Conservation (phyloP, 139 green algal species). For the Astrephomene gubernaculifera region DNA sequence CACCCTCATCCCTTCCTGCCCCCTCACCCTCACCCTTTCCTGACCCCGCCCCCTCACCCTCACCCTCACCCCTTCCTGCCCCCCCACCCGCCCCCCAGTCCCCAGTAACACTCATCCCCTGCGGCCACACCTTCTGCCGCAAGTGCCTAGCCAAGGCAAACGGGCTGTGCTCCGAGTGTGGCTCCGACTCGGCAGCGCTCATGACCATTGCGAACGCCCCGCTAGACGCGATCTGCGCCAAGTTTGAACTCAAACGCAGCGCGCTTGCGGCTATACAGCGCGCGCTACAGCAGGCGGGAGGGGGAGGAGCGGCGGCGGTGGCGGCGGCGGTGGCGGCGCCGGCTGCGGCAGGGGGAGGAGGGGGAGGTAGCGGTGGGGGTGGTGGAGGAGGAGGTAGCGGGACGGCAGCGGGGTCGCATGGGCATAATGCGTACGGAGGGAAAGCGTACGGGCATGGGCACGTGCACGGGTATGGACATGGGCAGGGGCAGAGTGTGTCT, state of each 20-base stretch:
- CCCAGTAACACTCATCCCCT: constrained; percentile 46
- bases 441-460: no score
- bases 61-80: neutral
- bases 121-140: constrained; percentile 55
- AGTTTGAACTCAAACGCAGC: constrained; percentile 48
- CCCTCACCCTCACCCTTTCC: no score
- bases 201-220: constrained; percentile 31
- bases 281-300: constrained; percentile 31
- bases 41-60: no score
- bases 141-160: constrained; percentile 38
- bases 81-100: neutral
- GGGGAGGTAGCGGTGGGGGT: no score
- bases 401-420: no score
- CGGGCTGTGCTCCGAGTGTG: constrained; percentile 46
- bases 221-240: constrained; percentile 52
- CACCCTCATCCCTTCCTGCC: no score
- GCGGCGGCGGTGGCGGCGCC: neutral
- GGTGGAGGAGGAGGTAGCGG: no score
- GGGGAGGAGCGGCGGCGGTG: neutral
- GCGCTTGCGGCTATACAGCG: constrained; percentile 43
- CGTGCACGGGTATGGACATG: neutral
- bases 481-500: neutral
- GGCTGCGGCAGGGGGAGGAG: no score
- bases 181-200: neutral
- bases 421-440: no score